Evolutionary conservation across 495 filamentous ascomycete species (phyloP).

Genomic region (Xylaria flabelliformis): DNA sequence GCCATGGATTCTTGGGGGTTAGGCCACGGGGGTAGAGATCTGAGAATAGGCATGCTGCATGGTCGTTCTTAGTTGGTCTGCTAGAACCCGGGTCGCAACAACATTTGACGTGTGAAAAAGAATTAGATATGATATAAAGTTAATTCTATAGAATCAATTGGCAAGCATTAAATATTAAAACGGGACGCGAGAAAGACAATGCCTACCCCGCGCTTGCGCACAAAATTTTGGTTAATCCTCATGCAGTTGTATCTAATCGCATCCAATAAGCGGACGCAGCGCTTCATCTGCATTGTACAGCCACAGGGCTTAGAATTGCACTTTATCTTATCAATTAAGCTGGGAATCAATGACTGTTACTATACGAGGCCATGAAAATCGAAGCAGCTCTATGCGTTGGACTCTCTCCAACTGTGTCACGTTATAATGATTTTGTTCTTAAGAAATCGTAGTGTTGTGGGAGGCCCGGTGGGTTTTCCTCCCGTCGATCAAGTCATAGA

Average conservation of each 20-base stretch:
- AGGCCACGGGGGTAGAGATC: conserved; percentile 6
- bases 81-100: neutral
- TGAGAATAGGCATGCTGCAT: conserved; percentile 1
- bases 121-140: no score
- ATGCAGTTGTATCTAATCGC: neutral
- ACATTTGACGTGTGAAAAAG: no score
- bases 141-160: neutral
- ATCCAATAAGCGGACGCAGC: neutral
- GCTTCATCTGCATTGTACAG: conserved; percentile 6
- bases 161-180: neutral
- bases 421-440: neutral
- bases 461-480: neutral
- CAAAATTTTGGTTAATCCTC: neutral
- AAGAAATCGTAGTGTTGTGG: neutral
- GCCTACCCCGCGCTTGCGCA: neutral
- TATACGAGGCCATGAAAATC: neutral
- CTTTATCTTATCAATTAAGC: no score
- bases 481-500: neutral
- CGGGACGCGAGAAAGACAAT: neutral
- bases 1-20: conserved; percentile 28
- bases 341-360: neutral
- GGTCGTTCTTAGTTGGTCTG: neutral
- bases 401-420: neutral
- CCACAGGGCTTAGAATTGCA: conserved; percentile 10
- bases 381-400: neutral